Evolutionary conservation across 306 rosid genomes (phyloP), one percentile per base, ranked within the genome.

Genomic region (Malus fusca): DNA sequence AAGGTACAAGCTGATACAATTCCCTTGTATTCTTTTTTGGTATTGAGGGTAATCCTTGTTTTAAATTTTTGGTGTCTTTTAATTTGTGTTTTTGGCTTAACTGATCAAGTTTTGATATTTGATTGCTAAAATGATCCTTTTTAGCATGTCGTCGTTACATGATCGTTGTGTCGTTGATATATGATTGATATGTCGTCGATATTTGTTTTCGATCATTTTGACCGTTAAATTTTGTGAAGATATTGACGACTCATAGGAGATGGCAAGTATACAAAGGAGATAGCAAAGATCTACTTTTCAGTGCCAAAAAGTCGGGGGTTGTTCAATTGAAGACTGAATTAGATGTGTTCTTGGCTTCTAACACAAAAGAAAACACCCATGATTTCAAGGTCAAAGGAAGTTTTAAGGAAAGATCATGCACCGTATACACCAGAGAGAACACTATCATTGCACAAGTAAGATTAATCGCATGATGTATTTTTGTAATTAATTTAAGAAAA

Each of bases 371-470:
- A 69, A 56, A 35, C 15, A 40, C 21, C 15, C 72, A 76, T 35
- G 90, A 87, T 77, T 87, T 79, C 77, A 87, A 81, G 81, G 31
- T 84, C 64, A 76, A 76, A 67, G 89, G 85, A 43, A 83, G 87
- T 52, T 75, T 76, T 86, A 11, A 53, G 25, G 83, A 83, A 35
- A 80, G 81, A 78, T 72, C 89, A 0, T 83, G 87, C 82, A 78
- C 73, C 5, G 69, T 83, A 25, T 86, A 21, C 26, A 66, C 14
- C 4, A 69, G 73, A 59, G 62, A 77, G 2, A 51, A 53, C 61
- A 77, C 80, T 23, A 74, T 80, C 63, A 30, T 80, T 71, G 84
- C 80, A 2, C 82, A 84, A 37, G 87, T 84, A 83, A 69, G 86
- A 61, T 30, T 2, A 61, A 61, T 61, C 19, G 1, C 4, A 4